phyloP scores from a whole-genome alignment of 2,329 filamentous ascomycete genomes.

The Aschersonia sp. region DNA sequence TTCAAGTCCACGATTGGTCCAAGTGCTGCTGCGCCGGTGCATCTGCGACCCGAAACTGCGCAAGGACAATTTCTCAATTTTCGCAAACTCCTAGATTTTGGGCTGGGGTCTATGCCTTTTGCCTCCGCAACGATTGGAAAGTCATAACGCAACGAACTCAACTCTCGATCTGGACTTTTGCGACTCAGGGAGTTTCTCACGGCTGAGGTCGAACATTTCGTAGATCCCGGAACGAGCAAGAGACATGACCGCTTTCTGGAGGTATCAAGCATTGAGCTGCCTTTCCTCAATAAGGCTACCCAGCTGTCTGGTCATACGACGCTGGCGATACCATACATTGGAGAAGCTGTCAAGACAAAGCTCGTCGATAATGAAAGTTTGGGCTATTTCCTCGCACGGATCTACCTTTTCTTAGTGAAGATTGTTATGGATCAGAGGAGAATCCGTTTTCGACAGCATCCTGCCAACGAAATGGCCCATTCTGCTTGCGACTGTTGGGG shows the following conservation, averaged over 20 bases:
- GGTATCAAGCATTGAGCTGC: slow-evolving; percentile 69
- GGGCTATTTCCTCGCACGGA: slow-evolving; percentile 91
- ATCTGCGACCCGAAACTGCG: slow-evolving; percentile 84
- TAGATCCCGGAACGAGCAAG: slow-evolving; percentile 89
- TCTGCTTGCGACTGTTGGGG: slow-evolving; percentile 98
- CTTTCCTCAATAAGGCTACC: slow-evolving; percentile 69
- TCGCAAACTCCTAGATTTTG: slow-evolving; percentile 89
- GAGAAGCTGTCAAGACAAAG: slow-evolving; percentile 67
- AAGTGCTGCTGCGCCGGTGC: slow-evolving; percentile 73
- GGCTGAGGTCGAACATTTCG: slow-evolving; percentile 98
- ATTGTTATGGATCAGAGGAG: slow-evolving; percentile 80
- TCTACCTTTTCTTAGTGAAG: slow-evolving; percentile 77
- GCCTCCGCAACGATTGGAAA: slow-evolving; percentile 95
- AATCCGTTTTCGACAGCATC: slow-evolving; percentile 93
- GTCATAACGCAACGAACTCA: slow-evolving; percentile 97
- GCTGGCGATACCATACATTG: slow-evolving; percentile 60
- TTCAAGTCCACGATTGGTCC: slow-evolving; percentile 93
- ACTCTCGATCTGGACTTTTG: slow-evolving; percentile 76
- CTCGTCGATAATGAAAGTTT: slow-evolving; percentile 95
- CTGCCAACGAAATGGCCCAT: slow-evolving; percentile 67
- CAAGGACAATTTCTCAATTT: slow-evolving; percentile 99
- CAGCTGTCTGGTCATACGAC: slow-evolving; percentile 78
- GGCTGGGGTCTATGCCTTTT: slow-evolving; percentile 90
- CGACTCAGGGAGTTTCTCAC: slow-evolving; percentile 95
- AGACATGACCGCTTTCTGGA: slow-evolving; percentile 81